A percentile compares a stretch with the other conserved stretches of the same genome.
Evolutionary conservation across 2,329 filamentous ascomycete genomes (phyloP).

Genomic region (Bipolaris sorokiniana): DNA sequence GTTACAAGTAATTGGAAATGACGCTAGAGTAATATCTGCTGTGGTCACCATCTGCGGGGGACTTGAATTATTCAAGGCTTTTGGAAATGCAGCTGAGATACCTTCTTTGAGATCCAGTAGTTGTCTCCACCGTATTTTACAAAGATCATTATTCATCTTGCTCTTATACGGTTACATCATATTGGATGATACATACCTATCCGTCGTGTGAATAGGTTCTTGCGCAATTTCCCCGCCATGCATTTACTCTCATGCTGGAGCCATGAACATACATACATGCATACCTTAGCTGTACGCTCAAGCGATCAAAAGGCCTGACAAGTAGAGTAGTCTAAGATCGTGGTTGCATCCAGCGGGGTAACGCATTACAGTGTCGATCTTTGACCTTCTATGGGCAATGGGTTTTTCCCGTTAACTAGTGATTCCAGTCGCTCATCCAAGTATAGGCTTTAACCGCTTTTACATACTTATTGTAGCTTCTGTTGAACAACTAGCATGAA

Average conservation of each 20-base stretch:
- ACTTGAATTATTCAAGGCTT: no score
- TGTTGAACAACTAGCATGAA: not conserved
- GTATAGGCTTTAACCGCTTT: not conserved
- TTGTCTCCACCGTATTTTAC: no score
- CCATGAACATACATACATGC: not conserved
- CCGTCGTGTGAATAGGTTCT: no score
- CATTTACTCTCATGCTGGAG: not conserved
- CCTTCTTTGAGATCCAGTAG: no score
- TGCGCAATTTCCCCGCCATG: not conserved
- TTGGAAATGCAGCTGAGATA: no score
- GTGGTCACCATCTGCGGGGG: not conserved
- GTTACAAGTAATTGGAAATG: no score
- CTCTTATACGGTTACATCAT: no score
- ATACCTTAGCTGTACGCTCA: not conserved
- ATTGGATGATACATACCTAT: no score
- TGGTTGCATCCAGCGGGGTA: not conserved
- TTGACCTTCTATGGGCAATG: not conserved
- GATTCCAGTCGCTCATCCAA: not conserved
- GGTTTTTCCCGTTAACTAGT: not conserved
- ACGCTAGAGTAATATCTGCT: not conserved
- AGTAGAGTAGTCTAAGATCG: not conserved
- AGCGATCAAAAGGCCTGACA: not conserved
- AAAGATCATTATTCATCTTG: no score
- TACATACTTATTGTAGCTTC: not conserved
- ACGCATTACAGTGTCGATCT: not conserved